A percentile compares a stretch with the other conserved stretches of the same genome.
Conservation (phyloP, 805 yeast genomes). For the Myxozyma geophila region DNA sequence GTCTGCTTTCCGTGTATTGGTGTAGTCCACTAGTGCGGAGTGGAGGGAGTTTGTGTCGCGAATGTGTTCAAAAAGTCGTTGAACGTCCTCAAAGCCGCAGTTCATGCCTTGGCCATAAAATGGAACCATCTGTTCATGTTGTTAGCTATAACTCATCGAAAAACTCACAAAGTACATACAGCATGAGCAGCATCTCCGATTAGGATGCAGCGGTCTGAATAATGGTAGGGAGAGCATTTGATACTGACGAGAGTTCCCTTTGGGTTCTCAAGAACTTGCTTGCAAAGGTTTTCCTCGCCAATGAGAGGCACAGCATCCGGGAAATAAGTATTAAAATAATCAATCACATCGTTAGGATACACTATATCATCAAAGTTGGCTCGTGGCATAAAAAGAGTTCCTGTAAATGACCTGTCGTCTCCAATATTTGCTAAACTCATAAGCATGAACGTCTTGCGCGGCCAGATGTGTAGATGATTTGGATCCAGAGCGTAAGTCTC, state of each 20-base stretch:
- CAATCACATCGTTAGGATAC: conserved; percentile 51
- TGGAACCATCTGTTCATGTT: conserved; percentile 71
- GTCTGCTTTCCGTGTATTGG: conserved; percentile 63
- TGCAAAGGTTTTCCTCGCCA: conserved; percentile 58
- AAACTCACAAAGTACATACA: conserved; percentile 13
- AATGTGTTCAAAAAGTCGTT: conserved; percentile 58
- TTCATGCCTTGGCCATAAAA: conserved; percentile 98
- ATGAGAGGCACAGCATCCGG: conserved; percentile 75
- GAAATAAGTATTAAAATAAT: conserved; percentile 65
- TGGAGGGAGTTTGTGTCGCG: conserved; percentile 41
- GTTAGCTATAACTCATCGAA: not conserved
- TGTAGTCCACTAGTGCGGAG: conserved; percentile 60
- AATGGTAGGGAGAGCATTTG: conserved; percentile 70
- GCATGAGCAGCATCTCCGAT: conserved; percentile 95
- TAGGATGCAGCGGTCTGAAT: conserved; percentile 63
- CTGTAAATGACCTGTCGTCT: conserved; percentile 85
- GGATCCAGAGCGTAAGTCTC: conserved; percentile 62
- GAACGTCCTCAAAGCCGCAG: conserved; percentile 91
- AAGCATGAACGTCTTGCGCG: conserved; percentile 81
- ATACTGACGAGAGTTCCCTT: conserved; percentile 79
- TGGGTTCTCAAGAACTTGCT: conserved; percentile 64
- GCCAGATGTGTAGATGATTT: conserved; percentile 91
- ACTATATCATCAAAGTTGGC: conserved; percentile 59
- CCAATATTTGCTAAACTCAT: conserved; percentile 78
- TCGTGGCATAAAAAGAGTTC: conserved; percentile 88